Evolutionary conservation across 2,329 filamentous ascomycete species (phyloP).

Genomic region (Trichophyton schoenleinii): DNA sequence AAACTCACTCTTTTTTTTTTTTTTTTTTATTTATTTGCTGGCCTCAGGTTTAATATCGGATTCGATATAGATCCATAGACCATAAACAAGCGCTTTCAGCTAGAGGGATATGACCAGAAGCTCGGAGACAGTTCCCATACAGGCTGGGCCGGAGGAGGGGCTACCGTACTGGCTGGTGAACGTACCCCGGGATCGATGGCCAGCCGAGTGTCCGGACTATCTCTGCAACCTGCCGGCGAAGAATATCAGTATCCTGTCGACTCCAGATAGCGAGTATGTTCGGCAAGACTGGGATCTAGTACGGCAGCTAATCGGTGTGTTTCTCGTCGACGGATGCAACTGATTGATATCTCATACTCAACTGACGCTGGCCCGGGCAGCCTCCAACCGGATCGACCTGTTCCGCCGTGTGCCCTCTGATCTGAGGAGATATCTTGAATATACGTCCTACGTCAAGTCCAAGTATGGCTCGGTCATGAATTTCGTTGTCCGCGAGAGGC

Average conservation of each 20-base stretch:
- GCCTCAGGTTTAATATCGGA: background rate
- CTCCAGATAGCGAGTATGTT: constrained; percentile 53
- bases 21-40: background rate
- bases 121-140: background rate
- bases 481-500: constrained; percentile 43
- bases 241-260: constrained; percentile 57
- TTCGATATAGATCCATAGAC: background rate
- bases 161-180: constrained; percentile 76
- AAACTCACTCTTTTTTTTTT: no score
- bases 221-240: constrained; percentile 53
- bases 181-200: constrained; percentile 50
- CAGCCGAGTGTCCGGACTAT: constrained; percentile 57
- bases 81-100: no score
- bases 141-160: background rate
- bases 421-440: constrained; percentile 46
- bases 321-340: background rate
- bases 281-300: constrained; percentile 59
- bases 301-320: constrained; percentile 44
- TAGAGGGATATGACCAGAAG: background rate
- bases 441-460: constrained; percentile 42
- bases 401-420: constrained; percentile 58
- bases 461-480: constrained; percentile 44
- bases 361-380: constrained; percentile 21
- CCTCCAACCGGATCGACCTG: constrained; percentile 55
- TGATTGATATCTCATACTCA: background rate